Base-by-base conservation (phyloP, 192 early-diverging fungal genomes). In the Coemansia javaensis region DNA sequence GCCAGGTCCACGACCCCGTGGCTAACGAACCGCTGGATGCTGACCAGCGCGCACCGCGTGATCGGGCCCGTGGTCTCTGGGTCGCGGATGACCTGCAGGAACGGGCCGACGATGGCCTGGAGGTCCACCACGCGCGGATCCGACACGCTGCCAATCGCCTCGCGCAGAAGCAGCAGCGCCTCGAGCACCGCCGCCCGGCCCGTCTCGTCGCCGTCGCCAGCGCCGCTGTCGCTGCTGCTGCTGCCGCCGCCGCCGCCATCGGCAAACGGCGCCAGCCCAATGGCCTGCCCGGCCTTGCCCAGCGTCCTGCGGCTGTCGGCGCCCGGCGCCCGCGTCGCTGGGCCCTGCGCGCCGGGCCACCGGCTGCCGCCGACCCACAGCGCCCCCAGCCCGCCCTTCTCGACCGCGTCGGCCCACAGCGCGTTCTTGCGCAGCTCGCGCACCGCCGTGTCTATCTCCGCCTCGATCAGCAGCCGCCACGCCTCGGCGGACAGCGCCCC, bases 1-100 rank as follows among this genome's bases (percentile, higher is more conserved):
- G 51, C 33, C 35, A 65, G 56, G 31, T 64, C 66, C 4, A 97
- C 66, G 15, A 97, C 81, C 17, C 82, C 82, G 70, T 91, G 88
- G 42, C 78, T 79, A 34, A 97, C 78, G 44, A 98, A 93, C 53
- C 90, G 88, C 68, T 97, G 90, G 27, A 98, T 79, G 44, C 85
- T 88, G 24, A 77, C 81, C 14, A 98, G 76, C n/a, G 94, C 92
- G 17, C 89, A 82, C 14, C 90, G 87, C 5, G 94, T 93, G 37
- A 98, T 97, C 23, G 90, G 87, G 13, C 93, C 95, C 21, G 91
- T 93, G 1, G 93, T 97, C 57, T 97, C 89, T 5, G 92, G 87
- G 39, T 89, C 89, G 37, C 84, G 77, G 40, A 98, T 90, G 7
- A 98, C 91, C 24, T 88, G 80, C n/a, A 98, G 66, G 59, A 96